A percentile compares a stretch with the other conserved stretches of the same genome.
Evolutionary conservation across 208 protist species (phyloP).

Genomic region (Zelonia costaricensis): DNA sequence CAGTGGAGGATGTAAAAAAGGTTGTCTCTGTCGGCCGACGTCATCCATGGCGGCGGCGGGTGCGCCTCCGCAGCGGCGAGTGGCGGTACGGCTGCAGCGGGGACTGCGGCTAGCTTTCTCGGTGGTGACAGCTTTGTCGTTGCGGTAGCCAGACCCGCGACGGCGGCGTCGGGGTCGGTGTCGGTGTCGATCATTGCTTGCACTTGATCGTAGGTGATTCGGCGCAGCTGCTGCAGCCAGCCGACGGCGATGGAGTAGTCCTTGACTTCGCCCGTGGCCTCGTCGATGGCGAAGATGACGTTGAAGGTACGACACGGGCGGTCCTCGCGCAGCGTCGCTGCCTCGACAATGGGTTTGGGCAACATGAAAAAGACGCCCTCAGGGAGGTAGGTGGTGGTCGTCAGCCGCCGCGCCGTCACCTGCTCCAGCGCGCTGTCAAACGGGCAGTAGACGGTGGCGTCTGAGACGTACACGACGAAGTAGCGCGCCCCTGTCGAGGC

Average conservation of each 20-base stretch:
- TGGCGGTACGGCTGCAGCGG: too few relatives aligned
- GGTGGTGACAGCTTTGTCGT: too few relatives aligned
- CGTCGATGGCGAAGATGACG: constrained; percentile 81
- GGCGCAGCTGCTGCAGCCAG: constrained; percentile 73
- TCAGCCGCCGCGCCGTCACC: constrained; percentile 75
- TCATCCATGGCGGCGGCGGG: constrained; percentile 58
- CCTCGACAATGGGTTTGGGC: constrained; percentile 82
- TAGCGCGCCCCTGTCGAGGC: constrained; percentile 49
- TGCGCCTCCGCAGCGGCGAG: too few relatives aligned
- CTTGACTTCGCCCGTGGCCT: constrained; percentile 62
- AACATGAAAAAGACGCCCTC: constrained; percentile 92
- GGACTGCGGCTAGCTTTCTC: too few relatives aligned
- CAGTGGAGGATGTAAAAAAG: constrained; percentile 62
- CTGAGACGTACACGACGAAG: constrained; percentile 89
- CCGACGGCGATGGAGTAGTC: constrained; percentile 77
- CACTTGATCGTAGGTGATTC: constrained; percentile 87
- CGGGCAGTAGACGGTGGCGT: constrained; percentile 88
- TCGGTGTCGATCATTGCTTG: constrained; percentile 56
- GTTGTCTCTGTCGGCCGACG: constrained; percentile 31
- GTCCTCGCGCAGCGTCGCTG: constrained; percentile 84
- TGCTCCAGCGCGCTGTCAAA: constrained; percentile 80
- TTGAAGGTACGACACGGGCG: constrained; percentile 86
- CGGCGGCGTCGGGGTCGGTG: background rate
- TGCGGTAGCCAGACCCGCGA: too few relatives aligned
- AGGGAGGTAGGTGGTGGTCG: constrained; percentile 89